Percentiles rank a stretch among this genome's conserved stretches.
Conservation (phyloP, 441 rosid genomes). For the Erodium moschatum region DNA sequence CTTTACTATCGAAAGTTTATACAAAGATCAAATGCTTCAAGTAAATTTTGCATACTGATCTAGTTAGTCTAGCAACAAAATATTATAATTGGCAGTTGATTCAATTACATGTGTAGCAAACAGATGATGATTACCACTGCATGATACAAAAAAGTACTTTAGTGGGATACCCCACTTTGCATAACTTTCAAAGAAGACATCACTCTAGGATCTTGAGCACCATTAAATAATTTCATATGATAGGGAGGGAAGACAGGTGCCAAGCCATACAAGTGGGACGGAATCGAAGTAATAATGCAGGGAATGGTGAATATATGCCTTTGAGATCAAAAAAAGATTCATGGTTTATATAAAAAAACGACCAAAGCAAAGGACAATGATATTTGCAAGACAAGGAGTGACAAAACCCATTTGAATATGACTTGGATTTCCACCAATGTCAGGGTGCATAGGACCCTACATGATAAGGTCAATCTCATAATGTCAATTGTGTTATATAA, state of each 20-base stretch:
- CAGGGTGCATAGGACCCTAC: conserved; percentile 19
- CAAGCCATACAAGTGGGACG: neutral
- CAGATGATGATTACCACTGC: neutral
- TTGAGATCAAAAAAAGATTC: neutral
- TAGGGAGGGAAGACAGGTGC: conserved; percentile 8
- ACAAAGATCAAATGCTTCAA: neutral
- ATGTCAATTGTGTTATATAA: conserved; percentile 13
- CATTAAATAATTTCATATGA: conserved; percentile 2
- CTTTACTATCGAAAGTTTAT: neutral
- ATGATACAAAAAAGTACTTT: conserved; percentile 8
- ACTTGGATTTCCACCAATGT: conserved; percentile 32
- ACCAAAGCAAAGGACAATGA: neutral
- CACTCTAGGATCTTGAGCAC: conserved; percentile 7
- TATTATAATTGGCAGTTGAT: neutral
- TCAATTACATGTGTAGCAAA: neutral
- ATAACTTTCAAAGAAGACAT: conserved; percentile 13
- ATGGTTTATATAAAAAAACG: neutral
- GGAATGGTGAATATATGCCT: conserved; percentile 6
- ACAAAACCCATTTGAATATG: conserved; percentile 25
- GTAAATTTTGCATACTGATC: neutral
- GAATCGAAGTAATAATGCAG: conserved; percentile 7
- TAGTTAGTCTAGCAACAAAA: neutral
- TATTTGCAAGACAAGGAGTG: conserved; percentile 14
- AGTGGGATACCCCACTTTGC: neutral
- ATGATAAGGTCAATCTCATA: conserved; percentile 18